phyloP scores from a whole-genome alignment of 371 early-diverging fungal species.

The Gilbertella persicaria region DNA sequence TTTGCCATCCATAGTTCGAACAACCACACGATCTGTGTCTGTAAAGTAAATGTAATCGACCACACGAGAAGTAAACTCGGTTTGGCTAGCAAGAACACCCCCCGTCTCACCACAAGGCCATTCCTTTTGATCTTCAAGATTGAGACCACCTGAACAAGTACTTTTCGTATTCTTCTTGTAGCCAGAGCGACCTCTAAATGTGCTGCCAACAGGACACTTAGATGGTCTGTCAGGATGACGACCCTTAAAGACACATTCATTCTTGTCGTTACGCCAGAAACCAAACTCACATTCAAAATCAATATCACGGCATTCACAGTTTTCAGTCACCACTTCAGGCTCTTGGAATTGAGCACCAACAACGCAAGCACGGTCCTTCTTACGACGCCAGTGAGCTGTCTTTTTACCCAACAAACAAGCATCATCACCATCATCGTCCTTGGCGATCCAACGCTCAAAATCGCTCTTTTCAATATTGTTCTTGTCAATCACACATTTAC shows the following conservation, averaged over 20 bases:
- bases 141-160: constrained; percentile 66
- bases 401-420: constrained; percentile 47
- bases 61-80: constrained; percentile 49
- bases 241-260: constrained; percentile 66
- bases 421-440: constrained; percentile 57
- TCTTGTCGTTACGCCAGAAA: constrained; percentile 70
- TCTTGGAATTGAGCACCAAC: constrained; percentile 68
- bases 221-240: constrained; percentile 70
- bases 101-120: constrained; percentile 46
- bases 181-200: constrained; percentile 70
- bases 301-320: constrained; percentile 69
- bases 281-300: constrained; percentile 84
- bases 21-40: constrained; percentile 56
- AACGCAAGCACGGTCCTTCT: constrained; percentile 71
- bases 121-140: constrained; percentile 54
- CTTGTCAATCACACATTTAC: constrained; percentile 56
- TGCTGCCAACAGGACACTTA: constrained; percentile 53
- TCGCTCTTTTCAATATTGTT: constrained; percentile 62
- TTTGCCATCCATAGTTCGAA: constrained; percentile 55
- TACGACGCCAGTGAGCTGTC: constrained; percentile 77
- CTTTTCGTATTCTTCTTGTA: constrained; percentile 64
- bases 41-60: constrained; percentile 69
- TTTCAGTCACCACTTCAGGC: constrained; percentile 48
- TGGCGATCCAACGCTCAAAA: constrained; percentile 78
- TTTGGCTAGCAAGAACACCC: constrained; percentile 28